Percentiles rank a stretch among this genome's conserved stretches.
Conservation (phyloP, 371 early-diverging fungal genomes). For the Choanephora cucurbitarum region DNA sequence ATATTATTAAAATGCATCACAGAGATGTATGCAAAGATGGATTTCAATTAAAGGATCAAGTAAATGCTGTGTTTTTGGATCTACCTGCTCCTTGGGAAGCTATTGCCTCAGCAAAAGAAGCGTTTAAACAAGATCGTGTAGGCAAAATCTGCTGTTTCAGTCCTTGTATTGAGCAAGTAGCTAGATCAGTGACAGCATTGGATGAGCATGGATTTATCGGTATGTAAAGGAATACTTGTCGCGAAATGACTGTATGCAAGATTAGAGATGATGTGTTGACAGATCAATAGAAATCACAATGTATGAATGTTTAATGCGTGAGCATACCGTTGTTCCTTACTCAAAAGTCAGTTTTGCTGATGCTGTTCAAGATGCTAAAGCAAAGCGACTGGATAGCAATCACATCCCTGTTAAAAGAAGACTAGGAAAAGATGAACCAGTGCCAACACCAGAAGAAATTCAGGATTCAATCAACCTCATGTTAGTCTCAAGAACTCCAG, state of each 20-base stretch:
- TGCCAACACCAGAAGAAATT: slow-evolving; percentile 22
- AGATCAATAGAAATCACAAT: slow-evolving; percentile 69
- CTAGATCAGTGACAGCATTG: slow-evolving; percentile 73
- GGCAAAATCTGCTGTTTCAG: slow-evolving; percentile 92
- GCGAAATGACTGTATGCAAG: not conserved
- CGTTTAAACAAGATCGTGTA: slow-evolving; percentile 75
- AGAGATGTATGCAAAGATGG: slow-evolving; percentile 93
- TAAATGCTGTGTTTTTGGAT: slow-evolving; percentile 94
- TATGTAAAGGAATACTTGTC: slow-evolving; percentile 25
- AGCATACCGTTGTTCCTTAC: slow-evolving; percentile 57
- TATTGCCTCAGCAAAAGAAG: slow-evolving; percentile 76
- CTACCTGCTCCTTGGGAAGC: slow-evolving; percentile 98
- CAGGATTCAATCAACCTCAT: slow-evolving; percentile 37
- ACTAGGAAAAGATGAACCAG: slow-evolving; percentile 22
- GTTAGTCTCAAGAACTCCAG: slow-evolving; percentile 43
- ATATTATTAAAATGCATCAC: slow-evolving; percentile 68
- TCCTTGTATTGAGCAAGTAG: slow-evolving; percentile 96
- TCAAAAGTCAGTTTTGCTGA: slow-evolving; percentile 54
- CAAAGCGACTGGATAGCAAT: slow-evolving; percentile 34
- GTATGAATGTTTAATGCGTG: slow-evolving; percentile 76
- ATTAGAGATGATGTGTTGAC: not conserved
- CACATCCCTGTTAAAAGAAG: slow-evolving; percentile 31
- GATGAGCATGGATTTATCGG: slow-evolving; percentile 79
- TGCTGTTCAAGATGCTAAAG: slow-evolving; percentile 52
- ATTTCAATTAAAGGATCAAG: slow-evolving; percentile 73